phyloP scores from a whole-genome alignment of 768 basidiomycete species.

The Mycena haematopus region DNA sequence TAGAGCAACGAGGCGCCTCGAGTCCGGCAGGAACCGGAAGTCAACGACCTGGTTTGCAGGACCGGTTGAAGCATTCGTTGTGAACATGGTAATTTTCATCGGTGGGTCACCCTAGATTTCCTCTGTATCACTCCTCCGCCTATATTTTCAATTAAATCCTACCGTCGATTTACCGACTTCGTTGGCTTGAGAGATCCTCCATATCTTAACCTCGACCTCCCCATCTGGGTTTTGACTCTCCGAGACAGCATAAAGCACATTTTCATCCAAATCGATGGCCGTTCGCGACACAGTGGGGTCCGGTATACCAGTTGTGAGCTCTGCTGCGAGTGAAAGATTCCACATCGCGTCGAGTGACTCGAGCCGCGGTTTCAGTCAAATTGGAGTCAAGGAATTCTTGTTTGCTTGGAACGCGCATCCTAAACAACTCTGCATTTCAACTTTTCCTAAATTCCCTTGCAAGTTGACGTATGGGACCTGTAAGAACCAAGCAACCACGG shows the following conservation, averaged over 20 bases:
- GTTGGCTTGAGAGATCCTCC: conserved; percentile 45
- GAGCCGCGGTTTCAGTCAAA: too few relatives aligned
- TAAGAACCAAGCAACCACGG: conserved; percentile 23
- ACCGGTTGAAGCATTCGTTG: conserved; percentile 36
- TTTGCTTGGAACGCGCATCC: neutral
- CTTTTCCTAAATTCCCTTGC: neutral
- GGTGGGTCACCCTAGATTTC: conserved; percentile 25
- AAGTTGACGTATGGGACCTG: conserved; percentile 28
- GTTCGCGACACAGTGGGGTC: conserved; percentile 50
- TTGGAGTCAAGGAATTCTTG: neutral
- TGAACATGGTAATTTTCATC: conserved; percentile 45
- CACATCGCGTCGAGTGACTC: conserved; percentile 48
- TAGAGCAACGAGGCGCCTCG: conserved; percentile 67
- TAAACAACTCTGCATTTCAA: too few relatives aligned
- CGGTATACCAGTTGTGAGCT: conserved; percentile 33
- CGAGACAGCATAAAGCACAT: conserved; percentile 62
- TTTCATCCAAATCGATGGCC: conserved; percentile 70
- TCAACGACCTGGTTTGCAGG: conserved; percentile 57
- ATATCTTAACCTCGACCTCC: conserved; percentile 64
- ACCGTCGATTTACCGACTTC: conserved; percentile 32
- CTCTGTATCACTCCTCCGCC: neutral
- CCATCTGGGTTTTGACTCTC: conserved; percentile 54
- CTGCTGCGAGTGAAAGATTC: conserved; percentile 57
- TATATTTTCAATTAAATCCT: conserved; percentile 3
- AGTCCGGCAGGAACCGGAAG: conserved; percentile 75